A percentile compares a stretch with the other conserved stretches of the same genome.
Evolutionary conservation across 192 early-diverging fungal species (phyloP).

Genomic region (Backusella macrospora): DNA sequence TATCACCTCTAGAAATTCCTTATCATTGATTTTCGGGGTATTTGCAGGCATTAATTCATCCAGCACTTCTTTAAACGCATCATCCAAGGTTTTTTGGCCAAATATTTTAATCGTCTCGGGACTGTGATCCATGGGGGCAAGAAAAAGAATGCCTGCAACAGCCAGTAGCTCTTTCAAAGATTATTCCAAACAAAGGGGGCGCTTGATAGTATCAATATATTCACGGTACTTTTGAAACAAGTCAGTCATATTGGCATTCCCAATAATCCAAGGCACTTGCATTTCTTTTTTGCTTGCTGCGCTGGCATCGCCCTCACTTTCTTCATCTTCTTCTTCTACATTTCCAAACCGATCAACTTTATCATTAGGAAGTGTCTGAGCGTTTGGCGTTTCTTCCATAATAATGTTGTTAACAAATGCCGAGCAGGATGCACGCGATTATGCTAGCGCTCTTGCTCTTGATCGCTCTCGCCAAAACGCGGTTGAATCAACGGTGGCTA

Average conservation of each 20-base stretch:
- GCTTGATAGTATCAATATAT: neutral
- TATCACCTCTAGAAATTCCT: slow-evolving; percentile 13
- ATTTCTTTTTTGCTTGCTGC: slow-evolving; percentile 13
- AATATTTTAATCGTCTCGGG: neutral
- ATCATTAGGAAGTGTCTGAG: too few species aligned
- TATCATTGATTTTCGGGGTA: slow-evolving; percentile 18
- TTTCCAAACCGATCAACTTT: too few species aligned
- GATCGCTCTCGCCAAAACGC: neutral
- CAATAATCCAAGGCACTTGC: slow-evolving; percentile 14
- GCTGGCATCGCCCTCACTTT: slow-evolving; percentile 2
- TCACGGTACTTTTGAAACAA: slow-evolving; percentile 19
- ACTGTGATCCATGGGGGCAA: slow-evolving; percentile 23
- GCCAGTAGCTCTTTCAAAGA: slow-evolving; percentile 12
- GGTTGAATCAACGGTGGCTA: neutral
- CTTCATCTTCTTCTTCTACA: too few species aligned
- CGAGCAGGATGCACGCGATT: neutral
- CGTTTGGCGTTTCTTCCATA: neutral
- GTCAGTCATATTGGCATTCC: slow-evolving; percentile 11
- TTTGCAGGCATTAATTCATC: slow-evolving; percentile 10
- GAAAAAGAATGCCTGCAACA: slow-evolving; percentile 18
- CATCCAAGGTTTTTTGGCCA: slow-evolving; percentile 19
- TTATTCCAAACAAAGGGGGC: slow-evolving; percentile 16
- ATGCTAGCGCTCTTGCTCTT: neutral
- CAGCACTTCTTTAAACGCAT: slow-evolving; percentile 20
- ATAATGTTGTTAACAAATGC: neutral